Evolutionary conservation across 2,329 filamentous ascomycete species (phyloP), one percentile per base, ranked within the genome.

Genomic region (Corinectria fuckeliana): DNA sequence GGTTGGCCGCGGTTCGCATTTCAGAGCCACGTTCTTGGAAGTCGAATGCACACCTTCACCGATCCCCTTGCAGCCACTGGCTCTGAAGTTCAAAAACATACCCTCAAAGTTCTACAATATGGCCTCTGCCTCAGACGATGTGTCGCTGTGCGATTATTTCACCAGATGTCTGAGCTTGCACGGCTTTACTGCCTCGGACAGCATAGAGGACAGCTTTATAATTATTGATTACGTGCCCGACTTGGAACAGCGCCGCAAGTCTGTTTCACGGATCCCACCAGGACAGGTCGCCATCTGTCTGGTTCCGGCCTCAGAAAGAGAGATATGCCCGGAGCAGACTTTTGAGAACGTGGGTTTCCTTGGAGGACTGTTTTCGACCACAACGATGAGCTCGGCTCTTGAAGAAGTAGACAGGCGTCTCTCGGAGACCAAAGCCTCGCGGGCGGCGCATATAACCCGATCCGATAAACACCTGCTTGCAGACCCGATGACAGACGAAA

Each of bases 1-100:
- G 9, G 25, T 71, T 3, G 69, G 68, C 2, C 57, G 60, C 10
- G 80, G 78, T 0, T 81, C 79, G 1, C 76, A 80, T 56, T 81
- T 81, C 55, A 63, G 67, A 42, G 68, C 65, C 2, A 68, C 58
- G 0, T 72, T 72, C 26, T 41, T 28, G 0, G 58, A 65, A 1
- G 45, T 66, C 0, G 58, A 61, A 7, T 58, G 18, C 9, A 20
- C 30, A 4, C 14, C 1, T 5, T 53, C 56, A 1, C n/a, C 55
- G 6, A 7, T 16, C 1, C 26, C 54, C 0, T 10, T 14, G 2
- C 42, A 49, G 2, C 18, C 14, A 16, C 21, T 56, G 3, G 4
- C 21, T 1, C 26, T 18, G 0, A 58, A 38, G 6, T 20, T 59
- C 0, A 41, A 44, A 1, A 9, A 52, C 3, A 7, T 66, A 0